Evolutionary conservation across 75 land plant genomes (phyloP).

Genomic region (Isoetes taiwanensis): DNA sequence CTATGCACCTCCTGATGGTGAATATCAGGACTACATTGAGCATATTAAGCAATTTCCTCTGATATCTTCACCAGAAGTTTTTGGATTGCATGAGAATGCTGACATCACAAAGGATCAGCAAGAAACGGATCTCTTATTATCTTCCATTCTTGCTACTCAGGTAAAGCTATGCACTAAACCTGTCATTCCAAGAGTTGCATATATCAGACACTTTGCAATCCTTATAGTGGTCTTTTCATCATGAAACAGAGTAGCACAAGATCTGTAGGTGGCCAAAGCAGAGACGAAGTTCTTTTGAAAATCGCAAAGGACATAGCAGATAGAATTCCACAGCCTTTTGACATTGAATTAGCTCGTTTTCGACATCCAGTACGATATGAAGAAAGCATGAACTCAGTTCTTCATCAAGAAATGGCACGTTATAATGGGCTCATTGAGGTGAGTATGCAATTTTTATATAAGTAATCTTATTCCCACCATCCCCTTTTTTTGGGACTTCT

Average conservation of each 20-base stretch:
- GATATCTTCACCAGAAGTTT: constrained; percentile 25
- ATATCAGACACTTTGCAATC: too few species aligned
- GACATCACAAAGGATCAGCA: constrained; percentile 32
- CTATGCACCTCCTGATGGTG: constrained; percentile 21
- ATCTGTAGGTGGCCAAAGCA: constrained; percentile 20
- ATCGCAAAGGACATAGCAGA: constrained; percentile 15
- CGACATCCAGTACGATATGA: constrained; percentile 22
- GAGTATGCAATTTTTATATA: not conserved
- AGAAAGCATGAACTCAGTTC: constrained; percentile 37
- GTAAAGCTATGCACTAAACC: too few species aligned
- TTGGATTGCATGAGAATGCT: constrained; percentile 32
- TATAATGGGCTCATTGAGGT: constrained; percentile 30
- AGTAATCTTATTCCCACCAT: not conserved
- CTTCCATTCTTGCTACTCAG: constrained; percentile 24
- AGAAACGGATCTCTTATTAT: constrained; percentile 22
- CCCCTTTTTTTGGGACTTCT: not conserved
- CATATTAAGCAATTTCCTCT: constrained; percentile 23
- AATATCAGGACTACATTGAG: constrained; percentile 22
- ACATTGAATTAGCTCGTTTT: constrained; percentile 24
- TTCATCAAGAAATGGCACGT: constrained; percentile 33
- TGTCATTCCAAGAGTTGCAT: too few species aligned
- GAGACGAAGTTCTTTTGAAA: constrained; percentile 20
- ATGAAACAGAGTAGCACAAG: constrained; percentile 19
- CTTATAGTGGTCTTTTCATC: not conserved
- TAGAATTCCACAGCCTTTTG: constrained; percentile 19